Base-by-base conservation (phyloP, 768 basidiomycete species). In the Lactifluus piperatus region DNA sequence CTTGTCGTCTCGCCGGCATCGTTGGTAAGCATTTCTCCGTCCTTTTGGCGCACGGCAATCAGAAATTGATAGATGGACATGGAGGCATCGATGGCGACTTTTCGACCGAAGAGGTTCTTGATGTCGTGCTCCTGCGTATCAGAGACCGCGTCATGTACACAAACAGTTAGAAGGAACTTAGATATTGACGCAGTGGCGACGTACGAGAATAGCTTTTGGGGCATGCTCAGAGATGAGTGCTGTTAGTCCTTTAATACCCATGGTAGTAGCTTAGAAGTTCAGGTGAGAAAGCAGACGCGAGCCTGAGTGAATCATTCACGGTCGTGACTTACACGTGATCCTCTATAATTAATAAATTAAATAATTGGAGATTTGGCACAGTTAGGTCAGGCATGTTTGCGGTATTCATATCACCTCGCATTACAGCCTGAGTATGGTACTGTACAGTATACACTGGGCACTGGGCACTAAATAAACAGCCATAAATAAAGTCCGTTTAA, bases 51-150 rank as follows among this genome's bases (percentile, higher is more conserved):
- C 11, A 98, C 97, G 20, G 97, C 97, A 58, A 99, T 98, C 59
- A 99, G 83, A 73, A 99, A 99, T 70, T 95, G 93, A 78, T 94
- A 95, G 52, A 94, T 94, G 2, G 86, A 90, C 91, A 94, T 93
- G 60, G 91, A 94, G 69, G 97, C 97, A 78, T 99, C 97, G 64
- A 99, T 92, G 59, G 95, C 95, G 64, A 98, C 94, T 76, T 97
- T 98, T 66, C 97, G 85, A 1, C 97, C 95, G 65, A 99, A 98
- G 45, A 99, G 84, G 26, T 91, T 94, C 75, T 97, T 95, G 57
- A 97, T 97, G 39, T 95, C 91, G 69, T 94, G 91, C 66, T 94
- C 92, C 71, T 86, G 70, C 58, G 18, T 26, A 39, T 29, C 18
- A 14, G 22, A 51, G 27, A 47, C 54, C 58, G 39, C 55, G 56